Base-by-base conservation (phyloP, 2,329 filamentous ascomycete species). In the Hortaea werneckii region DNA sequence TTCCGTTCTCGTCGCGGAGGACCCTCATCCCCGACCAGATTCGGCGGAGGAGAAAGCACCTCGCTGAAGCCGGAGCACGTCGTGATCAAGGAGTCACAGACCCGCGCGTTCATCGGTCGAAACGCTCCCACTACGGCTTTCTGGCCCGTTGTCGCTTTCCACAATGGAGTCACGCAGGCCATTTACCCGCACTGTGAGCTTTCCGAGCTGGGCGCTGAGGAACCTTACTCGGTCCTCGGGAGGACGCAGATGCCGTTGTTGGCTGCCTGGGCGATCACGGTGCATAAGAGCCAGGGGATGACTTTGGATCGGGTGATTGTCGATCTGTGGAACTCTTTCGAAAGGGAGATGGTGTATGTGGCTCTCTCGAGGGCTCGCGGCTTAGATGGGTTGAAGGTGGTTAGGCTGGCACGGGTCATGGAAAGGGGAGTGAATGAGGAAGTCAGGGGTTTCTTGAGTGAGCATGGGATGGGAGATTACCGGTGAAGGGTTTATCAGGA, bases 271-370 rank as follows among this genome's bases (percentile, higher is more conserved):
- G 79, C 80, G 0, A 71, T 81, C 52, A 82, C 73, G 0, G 73
- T 80, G 1, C 79, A 83, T 57, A 81, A 79, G 57, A 70, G 71
- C 2, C 76, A 82, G 61, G 77, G 78, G 2, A 74, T 80, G 67
- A 81, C 78, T 1, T 63, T 83, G 2, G 72, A 80, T 20, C 69
- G 70, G 2, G 76, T 78, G 1, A 67, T 72, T 1, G 75, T 82
- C 1, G 63, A 82, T 52, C 56, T 82, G 5, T 57, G 57, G 1
- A 58, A 60, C 2, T 68, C 69, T 0, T 82, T 80, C 52, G 74
- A 74, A 43, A 64, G 70, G 12, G 78, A 77, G 0, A 79, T 82
- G 59, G 70, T 73, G 0, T 82, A 83, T 47, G 79, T 82, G 6
- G 77, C 76, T 7, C 64, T 81, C n/a, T 77, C 73, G n/a, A 61